These are phyloP conservation scores for Aspergillus caelatus DNA, from an alignment of 2,329 filamentous ascomycete species.

Conservation along the genomic window DNA sequence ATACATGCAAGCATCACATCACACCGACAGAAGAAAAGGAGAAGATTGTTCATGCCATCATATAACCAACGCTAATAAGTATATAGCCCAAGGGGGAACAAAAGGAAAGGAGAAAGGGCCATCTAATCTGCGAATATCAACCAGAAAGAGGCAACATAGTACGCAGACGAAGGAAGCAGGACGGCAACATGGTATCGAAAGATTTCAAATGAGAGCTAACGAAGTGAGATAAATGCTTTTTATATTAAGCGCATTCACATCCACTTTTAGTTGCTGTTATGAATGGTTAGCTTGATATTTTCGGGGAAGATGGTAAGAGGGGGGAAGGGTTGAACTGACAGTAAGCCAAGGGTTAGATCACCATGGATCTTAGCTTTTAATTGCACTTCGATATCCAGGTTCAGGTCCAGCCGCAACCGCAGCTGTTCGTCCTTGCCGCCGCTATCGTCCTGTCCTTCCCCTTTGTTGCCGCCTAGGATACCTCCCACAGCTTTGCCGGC, in stretches of 20 bases:
- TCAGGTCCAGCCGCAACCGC: conserved; percentile 73
- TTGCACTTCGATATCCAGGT: conserved; percentile 81
- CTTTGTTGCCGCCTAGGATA: conserved; percentile 32
- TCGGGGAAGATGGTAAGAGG: neutral
- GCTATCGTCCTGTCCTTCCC: conserved; percentile 43
- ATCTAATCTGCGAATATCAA: neutral
- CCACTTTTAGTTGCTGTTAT: neutral
- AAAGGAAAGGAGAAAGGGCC: neutral
- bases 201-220: neutral
- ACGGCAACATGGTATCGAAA: conserved; percentile 1
- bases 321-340: conserved; percentile 57
- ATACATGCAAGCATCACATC: conserved; percentile 21
- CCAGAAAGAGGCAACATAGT: neutral
- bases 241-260: neutral
- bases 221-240: neutral
- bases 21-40: conserved; percentile 5
- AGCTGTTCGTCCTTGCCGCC: conserved; percentile 38
- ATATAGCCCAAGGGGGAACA: neutral
- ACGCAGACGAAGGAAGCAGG: neutral
- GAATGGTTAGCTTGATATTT: neutral
- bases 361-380: conserved; percentile 85
- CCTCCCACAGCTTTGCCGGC: conserved; percentile 49
- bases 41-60: conserved; percentile 6
- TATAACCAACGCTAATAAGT: neutral
- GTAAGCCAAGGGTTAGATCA: conserved; percentile 76